Evolutionary conservation across 2,329 filamentous ascomycete species (phyloP).

Genomic region (Whalleya microplaca): DNA sequence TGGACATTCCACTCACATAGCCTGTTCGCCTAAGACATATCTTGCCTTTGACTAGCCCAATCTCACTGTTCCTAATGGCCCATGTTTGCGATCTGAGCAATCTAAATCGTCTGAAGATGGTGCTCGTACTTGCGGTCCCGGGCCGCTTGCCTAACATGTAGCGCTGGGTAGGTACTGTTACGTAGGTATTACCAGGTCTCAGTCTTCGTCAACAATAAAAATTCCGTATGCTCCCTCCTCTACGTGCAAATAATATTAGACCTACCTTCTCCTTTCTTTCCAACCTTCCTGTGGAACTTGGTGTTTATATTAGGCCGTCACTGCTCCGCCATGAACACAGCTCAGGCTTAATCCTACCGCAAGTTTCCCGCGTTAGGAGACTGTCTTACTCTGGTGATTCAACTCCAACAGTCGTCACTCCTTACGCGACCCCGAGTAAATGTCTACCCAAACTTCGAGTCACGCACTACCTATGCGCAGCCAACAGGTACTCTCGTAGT

Average conservation of each 20-base stretch:
- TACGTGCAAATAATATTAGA: slow-evolving; percentile 2
- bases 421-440: slow-evolving; percentile 32
- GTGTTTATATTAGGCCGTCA: slow-evolving; percentile 11
- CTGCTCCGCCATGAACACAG: slow-evolving; percentile 9
- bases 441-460: slow-evolving; percentile 5
- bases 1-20: background rate
- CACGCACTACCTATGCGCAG: background rate
- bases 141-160: background rate
- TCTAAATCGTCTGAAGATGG: background rate
- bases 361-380: slow-evolving; percentile 9
- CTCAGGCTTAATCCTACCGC: slow-evolving; percentile 10
- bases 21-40: background rate
- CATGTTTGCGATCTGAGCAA: background rate
- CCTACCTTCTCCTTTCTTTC: background rate
- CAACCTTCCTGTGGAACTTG: slow-evolving; percentile 17
- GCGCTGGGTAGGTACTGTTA: background rate
- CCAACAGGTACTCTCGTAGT: background rate
- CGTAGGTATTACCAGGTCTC: background rate
- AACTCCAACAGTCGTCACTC: slow-evolving; percentile 34
- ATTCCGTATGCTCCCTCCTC: slow-evolving; percentile 11
- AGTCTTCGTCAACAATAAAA: background rate
- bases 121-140: background rate
- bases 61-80: background rate
- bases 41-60: background rate
- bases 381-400: slow-evolving; percentile 14